These are phyloP conservation scores for Suhomyces yuchorum DNA, from an alignment of 1,139 yeast genomes.

Conservation along the genomic window DNA sequence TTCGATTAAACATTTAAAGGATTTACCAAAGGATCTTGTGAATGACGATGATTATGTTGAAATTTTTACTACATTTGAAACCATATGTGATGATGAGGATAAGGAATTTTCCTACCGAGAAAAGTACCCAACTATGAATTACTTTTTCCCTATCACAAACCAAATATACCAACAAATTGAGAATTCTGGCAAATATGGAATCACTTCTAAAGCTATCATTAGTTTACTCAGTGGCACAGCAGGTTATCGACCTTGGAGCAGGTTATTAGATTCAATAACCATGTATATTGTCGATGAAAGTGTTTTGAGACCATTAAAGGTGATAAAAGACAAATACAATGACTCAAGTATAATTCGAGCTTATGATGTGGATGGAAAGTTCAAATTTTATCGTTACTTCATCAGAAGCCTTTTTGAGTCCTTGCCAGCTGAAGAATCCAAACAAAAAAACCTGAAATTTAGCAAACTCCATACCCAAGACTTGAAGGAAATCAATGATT, in stretches of 20 bases:
- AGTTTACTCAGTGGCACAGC: slow-evolving; percentile 54
- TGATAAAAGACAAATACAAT: slow-evolving; percentile 26
- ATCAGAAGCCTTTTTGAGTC: slow-evolving; percentile 28
- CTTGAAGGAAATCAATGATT: slow-evolving; percentile 26
- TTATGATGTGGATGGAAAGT: slow-evolving; percentile 72
- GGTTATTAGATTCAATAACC: slow-evolving; percentile 51
- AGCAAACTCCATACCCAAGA: slow-evolving; percentile 10
- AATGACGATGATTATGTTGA: slow-evolving; percentile 29
- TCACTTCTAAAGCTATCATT: slow-evolving; percentile 57
- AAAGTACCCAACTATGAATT: slow-evolving; percentile 42
- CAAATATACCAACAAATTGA: slow-evolving; percentile 58
- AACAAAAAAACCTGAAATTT: slow-evolving; percentile 6
- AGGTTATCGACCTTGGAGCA: slow-evolving; percentile 52
- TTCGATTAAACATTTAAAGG: slow-evolving; percentile 62
- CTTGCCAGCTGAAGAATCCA: slow-evolving; percentile 11
- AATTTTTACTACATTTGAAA: slow-evolving; percentile 16
- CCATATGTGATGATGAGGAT: slow-evolving; percentile 22
- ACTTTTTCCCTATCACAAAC: slow-evolving; percentile 60
- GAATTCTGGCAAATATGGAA: slow-evolving; percentile 46
- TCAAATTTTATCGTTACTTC: slow-evolving; percentile 71
- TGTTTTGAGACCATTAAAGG: slow-evolving; percentile 26
- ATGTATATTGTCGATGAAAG: slow-evolving; percentile 32
- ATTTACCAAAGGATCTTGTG: slow-evolving; percentile 40
- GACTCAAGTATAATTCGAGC: slow-evolving; percentile 53
- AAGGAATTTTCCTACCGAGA: slow-evolving; percentile 5